Base-by-base conservation (phyloP, 176 grass and related monocot species). In the Elaeis guineensis region DNA sequence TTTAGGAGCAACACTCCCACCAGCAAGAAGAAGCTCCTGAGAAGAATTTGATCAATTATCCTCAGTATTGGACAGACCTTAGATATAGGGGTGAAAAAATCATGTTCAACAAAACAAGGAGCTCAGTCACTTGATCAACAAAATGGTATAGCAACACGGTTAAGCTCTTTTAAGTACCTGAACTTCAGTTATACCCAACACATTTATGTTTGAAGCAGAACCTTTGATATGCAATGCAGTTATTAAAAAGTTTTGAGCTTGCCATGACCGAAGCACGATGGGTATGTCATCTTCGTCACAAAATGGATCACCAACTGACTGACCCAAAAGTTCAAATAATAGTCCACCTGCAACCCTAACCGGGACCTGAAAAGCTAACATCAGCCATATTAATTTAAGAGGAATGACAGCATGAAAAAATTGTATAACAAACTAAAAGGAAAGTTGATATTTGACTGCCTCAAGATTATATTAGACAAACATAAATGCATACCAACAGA, bases 131-230 rank as follows among this genome's bases (percentile, higher is more conserved):
- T 44, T 8, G 2, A 44, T 44, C 35, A 44, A 44, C 1, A 44
- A 44, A 44, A 44, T 44, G 6, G 35, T 44, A 44, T 44, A 44
- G 1, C 6, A 3, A 44, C 35, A 44, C 14, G 35, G 35, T 0
- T 64, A 20, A 51, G 7, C 49, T 68, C 5, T 25, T 59, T 28
- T 49, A 73, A 9, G 16, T 92, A 98, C 88, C 87, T 92, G 84
- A 25, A 98, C 88, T 89, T 98, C 93, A 89, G 93, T 98, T 66
- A 98, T 78, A 50, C 93, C 88, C 77, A 98, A 74, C 72, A 98
- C 84, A 78, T 98, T 98, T 53, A 92, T 64, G 67, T 77, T 89
- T 0, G 81, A 69, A 49, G 87, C 73, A 70, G 62, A 73, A 28
- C 93, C 93, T 87, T 98, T 98, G 16, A 98, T 76, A 81, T 92